Evolutionary conservation across 2,329 filamentous ascomycete genomes (phyloP), one percentile per base, ranked within the genome.

Genomic region (Neofusicoccum parvum): DNA sequence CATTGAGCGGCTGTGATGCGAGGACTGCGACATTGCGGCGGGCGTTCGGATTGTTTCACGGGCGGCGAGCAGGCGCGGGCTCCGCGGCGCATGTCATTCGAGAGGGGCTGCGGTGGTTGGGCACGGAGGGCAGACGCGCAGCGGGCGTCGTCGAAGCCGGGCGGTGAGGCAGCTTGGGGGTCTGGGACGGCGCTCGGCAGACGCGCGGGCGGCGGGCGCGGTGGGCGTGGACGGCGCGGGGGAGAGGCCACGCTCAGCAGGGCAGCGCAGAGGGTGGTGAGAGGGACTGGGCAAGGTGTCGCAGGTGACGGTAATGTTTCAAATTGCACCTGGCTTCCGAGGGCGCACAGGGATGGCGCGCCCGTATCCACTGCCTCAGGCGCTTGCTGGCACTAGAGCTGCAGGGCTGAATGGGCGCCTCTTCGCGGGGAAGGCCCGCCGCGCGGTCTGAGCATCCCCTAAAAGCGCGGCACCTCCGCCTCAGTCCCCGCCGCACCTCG

Each of bases 81-180:
- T 49, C 45, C 27, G 27, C 50, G 49, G 54, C 64, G 54, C 64
- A 60, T 65, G 64, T 54, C 64, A 65, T 62, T 53, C 64, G 48
- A 65, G 56, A 53, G 53, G 45, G 64, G 54, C 39, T 39, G 34
- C 32, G 53, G 14, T 45, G 62, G 51, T 56, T 64, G 62, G 62
- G 62, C 39, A 64, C 50, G 39, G 49, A 64, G 50, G n/a, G 62
- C 43, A 56, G 45, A 46, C 48, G 50, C 48, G 49, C 27, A 56
- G 50, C 46, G 27, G 27, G n/a, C 62, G 62, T 45, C 50, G 49
- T 36, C 32, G 59, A 49, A 23, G 45, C 58, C 23, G 37, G 49
- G 60, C 62, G 62, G 62, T 64, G 62, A 64, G 62, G 37, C 62
- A 43, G 50, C 50, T 41, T 32, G 43, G n/a, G 32, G 32, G 23